Percentiles rank a stretch among this genome's conserved stretches.
phyloP scores from a whole-genome alignment of 139 green algal species.

The Zygnema circumcarinatum region DNA sequence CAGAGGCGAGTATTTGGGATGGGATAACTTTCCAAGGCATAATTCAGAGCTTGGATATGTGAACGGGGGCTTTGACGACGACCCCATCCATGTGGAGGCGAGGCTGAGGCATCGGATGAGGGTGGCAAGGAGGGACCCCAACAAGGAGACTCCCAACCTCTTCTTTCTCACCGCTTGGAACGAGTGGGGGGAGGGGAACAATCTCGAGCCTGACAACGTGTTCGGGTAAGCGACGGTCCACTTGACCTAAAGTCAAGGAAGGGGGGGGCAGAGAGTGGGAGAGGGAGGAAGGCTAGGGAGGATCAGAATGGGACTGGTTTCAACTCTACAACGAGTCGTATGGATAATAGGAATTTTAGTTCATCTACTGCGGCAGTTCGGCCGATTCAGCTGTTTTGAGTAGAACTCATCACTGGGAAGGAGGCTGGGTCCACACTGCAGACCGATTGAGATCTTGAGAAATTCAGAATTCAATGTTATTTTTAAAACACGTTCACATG shows the following conservation, averaged over 20 bases:
- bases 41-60: constrained; percentile 13
- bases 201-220: constrained; percentile 40
- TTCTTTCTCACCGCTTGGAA: constrained; percentile 41
- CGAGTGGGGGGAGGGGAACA: constrained; percentile 40
- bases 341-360: neutral
- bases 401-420: neutral
- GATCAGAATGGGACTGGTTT: neutral
- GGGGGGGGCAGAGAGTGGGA: no score
- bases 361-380: neutral
- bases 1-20: constrained; percentile 28
- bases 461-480: no score
- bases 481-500: no score
- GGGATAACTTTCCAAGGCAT: constrained; percentile 40
- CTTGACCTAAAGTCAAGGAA: neutral
- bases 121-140: constrained; percentile 22
- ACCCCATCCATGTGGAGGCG: constrained; percentile 31
- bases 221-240: constrained; percentile 20
- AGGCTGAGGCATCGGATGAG: neutral
- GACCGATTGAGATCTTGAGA: no score
- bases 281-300: neutral
- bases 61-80: constrained; percentile 32
- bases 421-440: no score
- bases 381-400: neutral
- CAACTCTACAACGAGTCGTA: neutral
- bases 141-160: constrained; percentile 32